Conservation (phyloP, 2,329 filamentous ascomycete species). For the Phaeosphaeria sp. region DNA sequence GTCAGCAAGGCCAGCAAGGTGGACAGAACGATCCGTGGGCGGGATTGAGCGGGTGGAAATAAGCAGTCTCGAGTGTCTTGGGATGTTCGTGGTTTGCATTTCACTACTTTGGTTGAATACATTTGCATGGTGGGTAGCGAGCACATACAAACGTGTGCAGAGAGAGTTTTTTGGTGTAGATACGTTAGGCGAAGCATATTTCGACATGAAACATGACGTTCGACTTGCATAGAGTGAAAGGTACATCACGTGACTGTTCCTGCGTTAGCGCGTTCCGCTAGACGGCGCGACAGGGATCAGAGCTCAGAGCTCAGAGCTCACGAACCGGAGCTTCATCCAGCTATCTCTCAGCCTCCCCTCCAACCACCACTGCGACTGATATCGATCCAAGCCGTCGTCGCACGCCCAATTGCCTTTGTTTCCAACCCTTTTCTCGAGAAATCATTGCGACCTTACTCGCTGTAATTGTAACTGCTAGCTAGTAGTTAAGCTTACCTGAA, state of each 20-base stretch:
- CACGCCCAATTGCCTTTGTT: neutral
- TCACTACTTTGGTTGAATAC: neutral
- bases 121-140: neutral
- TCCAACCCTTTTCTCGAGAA: neutral
- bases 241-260: neutral
- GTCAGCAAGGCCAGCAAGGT: constrained; percentile 18
- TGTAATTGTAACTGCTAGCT: neutral
- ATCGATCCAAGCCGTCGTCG: neutral
- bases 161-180: neutral
- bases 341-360: neutral
- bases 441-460: neutral
- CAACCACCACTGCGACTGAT: neutral
- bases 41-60: constrained; percentile 74
- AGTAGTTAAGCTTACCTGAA: neutral
- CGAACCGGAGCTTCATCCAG: neutral
- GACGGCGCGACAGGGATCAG: neutral
- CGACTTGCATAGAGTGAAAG: neutral
- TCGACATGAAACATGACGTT: neutral
- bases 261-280: neutral
- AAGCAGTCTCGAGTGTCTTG: neutral
- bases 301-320: neutral
- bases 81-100: neutral
- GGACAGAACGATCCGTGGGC: constrained; percentile 68
- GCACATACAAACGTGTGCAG: neutral
- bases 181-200: neutral